Conservation (phyloP, 805 yeast species). For the Metschnikowia anglica region DNA sequence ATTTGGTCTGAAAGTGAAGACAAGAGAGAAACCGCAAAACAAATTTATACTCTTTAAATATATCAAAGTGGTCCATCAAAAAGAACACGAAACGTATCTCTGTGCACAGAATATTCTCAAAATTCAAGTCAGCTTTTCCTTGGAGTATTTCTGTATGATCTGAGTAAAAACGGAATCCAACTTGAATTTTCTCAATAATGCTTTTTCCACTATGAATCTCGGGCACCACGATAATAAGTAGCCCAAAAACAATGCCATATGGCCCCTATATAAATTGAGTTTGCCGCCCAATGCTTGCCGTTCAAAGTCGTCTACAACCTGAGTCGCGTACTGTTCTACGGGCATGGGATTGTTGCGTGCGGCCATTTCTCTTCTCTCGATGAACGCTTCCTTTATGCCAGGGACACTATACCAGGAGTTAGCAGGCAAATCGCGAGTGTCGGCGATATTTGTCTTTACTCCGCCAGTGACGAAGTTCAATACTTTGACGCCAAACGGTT, state of each 20-base stretch:
- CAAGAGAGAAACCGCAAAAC: too few species aligned
- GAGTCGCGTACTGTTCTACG: constrained; percentile 55
- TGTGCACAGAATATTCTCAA: too few species aligned
- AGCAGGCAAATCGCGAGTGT: constrained; percentile 57
- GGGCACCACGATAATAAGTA: constrained; percentile 43
- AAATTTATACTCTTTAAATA: too few species aligned
- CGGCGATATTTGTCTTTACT: constrained; percentile 69
- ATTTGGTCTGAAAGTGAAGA: too few species aligned
- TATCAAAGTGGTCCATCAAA: neutral
- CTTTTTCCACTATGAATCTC: constrained; percentile 44
- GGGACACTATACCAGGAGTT: constrained; percentile 52
- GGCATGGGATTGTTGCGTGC: constrained; percentile 56
- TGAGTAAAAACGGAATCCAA: constrained; percentile 27
- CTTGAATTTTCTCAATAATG: constrained; percentile 37
- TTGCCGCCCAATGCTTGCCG: constrained; percentile 31
- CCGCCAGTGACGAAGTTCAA: constrained; percentile 74
- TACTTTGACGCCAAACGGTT: constrained; percentile 70
- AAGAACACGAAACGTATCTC: neutral
- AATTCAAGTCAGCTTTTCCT: constrained; percentile 2
- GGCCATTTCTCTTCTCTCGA: constrained; percentile 58
- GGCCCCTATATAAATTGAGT: constrained; percentile 60
- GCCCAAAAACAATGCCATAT: constrained; percentile 39
- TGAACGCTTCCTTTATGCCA: constrained; percentile 51
- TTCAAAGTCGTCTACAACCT: constrained; percentile 53
- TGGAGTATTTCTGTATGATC: constrained; percentile 23